Conservation (phyloP, 1,284 basidiomycete species). For the Ustilago esculenta region DNA sequence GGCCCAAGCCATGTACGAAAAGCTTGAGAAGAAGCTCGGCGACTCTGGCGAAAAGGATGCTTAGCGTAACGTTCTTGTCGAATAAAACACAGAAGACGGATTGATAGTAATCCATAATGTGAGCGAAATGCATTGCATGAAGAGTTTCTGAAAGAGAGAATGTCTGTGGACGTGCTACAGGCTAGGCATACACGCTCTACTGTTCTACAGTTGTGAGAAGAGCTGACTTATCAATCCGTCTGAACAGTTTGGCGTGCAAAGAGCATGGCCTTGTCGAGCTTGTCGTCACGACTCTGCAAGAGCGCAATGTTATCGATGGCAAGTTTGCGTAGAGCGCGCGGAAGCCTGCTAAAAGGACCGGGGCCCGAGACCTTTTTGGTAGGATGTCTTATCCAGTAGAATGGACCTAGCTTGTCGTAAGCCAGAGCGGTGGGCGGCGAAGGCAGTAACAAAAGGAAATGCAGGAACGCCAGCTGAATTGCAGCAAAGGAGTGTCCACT, state of each 20-base stretch:
- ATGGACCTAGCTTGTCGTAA: slow-evolving; percentile 29
- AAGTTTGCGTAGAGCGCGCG: slow-evolving; percentile 16
- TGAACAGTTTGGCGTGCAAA: slow-evolving; percentile 10
- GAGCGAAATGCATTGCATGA: too few species aligned
- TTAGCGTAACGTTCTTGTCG: not conserved
- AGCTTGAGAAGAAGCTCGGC: slow-evolving; percentile 33
- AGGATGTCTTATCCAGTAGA: slow-evolving; percentile 41
- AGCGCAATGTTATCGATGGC: slow-evolving; percentile 28
- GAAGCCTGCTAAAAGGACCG: slow-evolving; percentile 30
- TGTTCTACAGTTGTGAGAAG: too few species aligned
- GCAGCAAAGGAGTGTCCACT: slow-evolving; percentile 16
- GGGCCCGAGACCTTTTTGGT: slow-evolving; percentile 24
- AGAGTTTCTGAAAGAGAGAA: too few species aligned
- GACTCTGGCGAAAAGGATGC: slow-evolving; percentile 4
- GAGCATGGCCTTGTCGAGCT: slow-evolving; percentile 30
- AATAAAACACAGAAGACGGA: too few species aligned
- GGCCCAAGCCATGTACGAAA: slow-evolving; percentile 45
- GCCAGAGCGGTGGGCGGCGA: slow-evolving; percentile 11
- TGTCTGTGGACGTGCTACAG: too few species aligned
- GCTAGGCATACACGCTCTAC: too few species aligned
- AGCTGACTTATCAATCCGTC: not conserved
- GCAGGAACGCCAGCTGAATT: slow-evolving; percentile 30
- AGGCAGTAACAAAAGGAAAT: slow-evolving; percentile 33
- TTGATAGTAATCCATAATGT: too few species aligned
- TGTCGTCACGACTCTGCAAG: slow-evolving; percentile 10